Base-by-base conservation (phyloP, 768 basidiomycete genomes). In the Boletus tylopilopsis region DNA sequence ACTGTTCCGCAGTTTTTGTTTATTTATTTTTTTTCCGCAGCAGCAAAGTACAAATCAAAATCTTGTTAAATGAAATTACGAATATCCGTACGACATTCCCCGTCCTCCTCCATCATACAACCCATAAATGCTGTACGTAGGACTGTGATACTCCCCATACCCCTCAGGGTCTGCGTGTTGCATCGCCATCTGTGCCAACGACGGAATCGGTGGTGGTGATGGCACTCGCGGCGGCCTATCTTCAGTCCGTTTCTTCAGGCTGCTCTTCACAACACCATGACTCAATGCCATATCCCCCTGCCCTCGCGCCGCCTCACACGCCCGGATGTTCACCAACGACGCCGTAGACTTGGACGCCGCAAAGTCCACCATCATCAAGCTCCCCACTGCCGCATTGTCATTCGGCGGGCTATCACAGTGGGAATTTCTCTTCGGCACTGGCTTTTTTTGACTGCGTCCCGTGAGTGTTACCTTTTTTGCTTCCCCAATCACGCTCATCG, bases 121-220 rank as follows among this genome's bases (percentile, higher is more conserved):
- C 34, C 84, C 84, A 60, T 85, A 90, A 47, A 91, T 79, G 63
- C 88, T 91, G 57, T 90, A 90, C 6, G 89, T 90, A 16, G 89
- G 87, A 59, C 88, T 88, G 53, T 81, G 74, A 53, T 90, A 90
- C 41, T 79, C 79, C 6, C 72, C 77, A 65, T 78, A 86, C 4
- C 75, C 81, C 45, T 82, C 78, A 5, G 79, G 77, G 49, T 85
- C 79, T 2, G 70, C 66, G 52, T 85, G 84, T 38, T 79, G 76
- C 61, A 90, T 63, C 42, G 77, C 87, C 87, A 90, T 64, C 67
- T 90, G 89, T 9, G 85, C 73, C 45, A 90, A 64, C 22, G 86
- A 87, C 11, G 86, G 87, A 35, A 88, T 63, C 19, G 81, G 76
- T 15, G 85, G 85, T 3, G 88, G 88, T 4, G 86, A 86, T 4